Conservation (phyloP, 805 yeast species). For the Kuraishia molischiana region DNA sequence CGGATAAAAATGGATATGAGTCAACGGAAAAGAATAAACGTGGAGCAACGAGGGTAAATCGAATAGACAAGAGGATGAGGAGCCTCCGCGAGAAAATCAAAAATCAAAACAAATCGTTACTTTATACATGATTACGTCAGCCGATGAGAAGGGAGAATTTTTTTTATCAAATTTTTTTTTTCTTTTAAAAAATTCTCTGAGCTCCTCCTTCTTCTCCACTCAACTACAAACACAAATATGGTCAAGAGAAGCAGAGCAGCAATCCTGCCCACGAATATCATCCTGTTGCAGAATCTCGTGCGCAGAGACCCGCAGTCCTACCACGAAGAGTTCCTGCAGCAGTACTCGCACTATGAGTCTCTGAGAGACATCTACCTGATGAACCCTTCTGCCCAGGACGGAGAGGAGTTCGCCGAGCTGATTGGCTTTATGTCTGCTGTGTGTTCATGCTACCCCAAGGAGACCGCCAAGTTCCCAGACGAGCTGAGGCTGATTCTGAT, state of each 20-base stretch:
- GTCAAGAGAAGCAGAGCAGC: constrained; percentile 88
- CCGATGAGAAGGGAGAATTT: too few relatives aligned
- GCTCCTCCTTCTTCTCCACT: background rate
- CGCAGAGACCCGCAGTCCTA: constrained; percentile 93
- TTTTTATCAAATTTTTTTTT: background rate
- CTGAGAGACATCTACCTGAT: constrained; percentile 76
- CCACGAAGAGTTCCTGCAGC: constrained; percentile 87
- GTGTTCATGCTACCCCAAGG: constrained; percentile 81
- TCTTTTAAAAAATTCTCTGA: background rate
- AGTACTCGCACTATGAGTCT: constrained; percentile 87
- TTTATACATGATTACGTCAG: too few relatives aligned
- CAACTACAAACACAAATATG: constrained; percentile 38
- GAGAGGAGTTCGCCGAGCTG: constrained; percentile 68
- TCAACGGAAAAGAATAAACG: too few relatives aligned
- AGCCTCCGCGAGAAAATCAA: too few relatives aligned
- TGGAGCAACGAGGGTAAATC: too few relatives aligned
- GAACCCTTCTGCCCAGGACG: constrained; percentile 53
- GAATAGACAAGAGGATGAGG: too few relatives aligned
- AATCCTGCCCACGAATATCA: constrained; percentile 83
- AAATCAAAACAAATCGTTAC: too few relatives aligned
- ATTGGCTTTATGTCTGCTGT: constrained; percentile 91
- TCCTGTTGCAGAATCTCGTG: constrained; percentile 83
- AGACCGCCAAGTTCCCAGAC: constrained; percentile 75
- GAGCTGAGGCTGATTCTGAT: constrained; percentile 63
- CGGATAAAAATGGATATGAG: too few relatives aligned